A percentile compares a stretch with the other conserved stretches of the same genome.
Conservation (phyloP, 2,329 filamentous ascomycete species). For the Paecilomyces sp. region DNA sequence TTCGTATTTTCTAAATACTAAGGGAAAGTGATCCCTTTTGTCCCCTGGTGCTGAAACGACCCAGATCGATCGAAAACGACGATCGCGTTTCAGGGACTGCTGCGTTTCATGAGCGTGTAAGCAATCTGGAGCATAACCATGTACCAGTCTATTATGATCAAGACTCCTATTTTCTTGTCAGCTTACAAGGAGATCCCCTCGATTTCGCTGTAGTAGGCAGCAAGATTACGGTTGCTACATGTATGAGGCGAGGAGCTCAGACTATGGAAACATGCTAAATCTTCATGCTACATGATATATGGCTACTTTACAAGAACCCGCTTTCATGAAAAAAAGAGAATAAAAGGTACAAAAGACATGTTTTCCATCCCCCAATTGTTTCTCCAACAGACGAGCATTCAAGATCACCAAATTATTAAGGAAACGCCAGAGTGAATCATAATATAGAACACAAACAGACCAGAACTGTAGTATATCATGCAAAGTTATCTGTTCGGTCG, state of each 20-base stretch:
- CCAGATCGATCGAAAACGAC: background rate
- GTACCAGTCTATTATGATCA: background rate
- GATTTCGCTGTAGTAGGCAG: background rate
- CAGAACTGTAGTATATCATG: conserved; percentile 13
- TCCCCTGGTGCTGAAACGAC: background rate
- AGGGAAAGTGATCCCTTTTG: too few relatives aligned
- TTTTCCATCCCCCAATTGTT: background rate
- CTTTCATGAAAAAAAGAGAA: conserved; percentile 8
- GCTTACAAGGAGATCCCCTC: background rate
- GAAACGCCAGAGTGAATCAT: conserved; percentile 1
- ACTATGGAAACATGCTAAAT: background rate
- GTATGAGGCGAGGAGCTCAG: background rate
- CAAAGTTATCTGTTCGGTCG: conserved; percentile 89
- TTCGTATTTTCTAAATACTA: too few relatives aligned
- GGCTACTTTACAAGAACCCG: conserved; percentile 13
- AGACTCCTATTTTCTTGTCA: background rate
- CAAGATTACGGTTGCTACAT: background rate
- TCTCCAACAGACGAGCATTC: background rate
- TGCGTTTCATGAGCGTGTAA: background rate
- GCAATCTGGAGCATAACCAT: background rate
- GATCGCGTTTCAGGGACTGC: background rate
- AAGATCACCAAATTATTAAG: background rate
- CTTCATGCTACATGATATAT: conserved; percentile 16
- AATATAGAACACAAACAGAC: background rate
- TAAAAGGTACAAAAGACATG: conserved; percentile 5